These are phyloP conservation scores for Maudiozyma barnettii DNA, from an alignment of 805 yeast species.

Conservation along the genomic window DNA sequence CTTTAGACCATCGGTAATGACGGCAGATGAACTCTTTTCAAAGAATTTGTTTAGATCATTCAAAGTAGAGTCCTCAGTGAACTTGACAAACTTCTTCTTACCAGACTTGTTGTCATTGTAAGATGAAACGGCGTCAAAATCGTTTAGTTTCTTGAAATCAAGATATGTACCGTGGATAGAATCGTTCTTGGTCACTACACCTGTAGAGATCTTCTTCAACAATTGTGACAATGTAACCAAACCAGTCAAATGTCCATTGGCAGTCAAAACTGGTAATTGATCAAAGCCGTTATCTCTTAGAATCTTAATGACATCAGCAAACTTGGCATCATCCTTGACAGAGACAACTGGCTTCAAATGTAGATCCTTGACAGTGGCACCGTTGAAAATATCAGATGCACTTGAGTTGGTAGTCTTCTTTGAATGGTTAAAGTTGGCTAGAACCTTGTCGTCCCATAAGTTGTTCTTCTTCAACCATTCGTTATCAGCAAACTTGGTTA, in stretches of 20 bases:
- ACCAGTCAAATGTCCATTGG: conserved; percentile 57
- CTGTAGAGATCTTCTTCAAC: conserved; percentile 55
- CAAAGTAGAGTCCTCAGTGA: conserved; percentile 57
- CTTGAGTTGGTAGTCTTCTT: conserved; percentile 16
- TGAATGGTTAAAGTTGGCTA: conserved; percentile 25
- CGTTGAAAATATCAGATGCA: conserved; percentile 37
- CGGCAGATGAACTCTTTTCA: conserved; percentile 76
- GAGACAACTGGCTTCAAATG: conserved; percentile 74
- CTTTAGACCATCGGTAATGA: conserved; percentile 65
- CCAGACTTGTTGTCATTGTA: conserved; percentile 53
- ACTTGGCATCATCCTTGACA: conserved; percentile 49
- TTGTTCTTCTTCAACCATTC: conserved; percentile 82
- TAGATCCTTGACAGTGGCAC: conserved; percentile 57
- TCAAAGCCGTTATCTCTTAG: conserved; percentile 72
- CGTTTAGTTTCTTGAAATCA: conserved; percentile 65
- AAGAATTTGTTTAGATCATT: conserved; percentile 66
- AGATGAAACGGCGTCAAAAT: conserved; percentile 48
- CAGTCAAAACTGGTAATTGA: conserved; percentile 66
- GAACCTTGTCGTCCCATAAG: conserved; percentile 48
- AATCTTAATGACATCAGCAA: conserved; percentile 56
- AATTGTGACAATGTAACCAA: conserved; percentile 67
- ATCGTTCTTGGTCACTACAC: conserved; percentile 47
- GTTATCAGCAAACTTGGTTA: conserved; percentile 81
- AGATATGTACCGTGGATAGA: conserved; percentile 42
- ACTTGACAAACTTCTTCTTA: conserved; percentile 56